phyloP scores from a whole-genome alignment of 2,329 filamentous ascomycete species.

The Sarocladium strictum region DNA sequence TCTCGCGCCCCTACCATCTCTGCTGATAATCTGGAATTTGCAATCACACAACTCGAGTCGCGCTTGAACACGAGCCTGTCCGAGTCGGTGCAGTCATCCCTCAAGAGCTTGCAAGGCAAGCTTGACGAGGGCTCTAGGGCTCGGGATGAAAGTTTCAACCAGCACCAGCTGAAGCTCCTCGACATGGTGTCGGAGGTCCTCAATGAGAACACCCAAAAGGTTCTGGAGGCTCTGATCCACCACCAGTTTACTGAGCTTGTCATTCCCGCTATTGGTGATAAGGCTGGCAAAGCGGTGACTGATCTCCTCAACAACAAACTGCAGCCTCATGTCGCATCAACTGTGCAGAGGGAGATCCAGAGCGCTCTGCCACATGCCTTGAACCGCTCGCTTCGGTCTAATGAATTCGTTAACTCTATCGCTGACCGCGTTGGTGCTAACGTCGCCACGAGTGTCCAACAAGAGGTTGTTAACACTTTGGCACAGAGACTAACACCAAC shows the following conservation, averaged over 20 bases:
- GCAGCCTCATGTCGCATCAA: constrained; percentile 57
- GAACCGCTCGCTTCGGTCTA: constrained; percentile 54
- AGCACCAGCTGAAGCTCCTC: constrained; percentile 48
- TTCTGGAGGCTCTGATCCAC: constrained; percentile 69
- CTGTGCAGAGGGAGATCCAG: constrained; percentile 68
- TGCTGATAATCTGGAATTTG: constrained; percentile 43
- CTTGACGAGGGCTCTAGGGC: constrained; percentile 57
- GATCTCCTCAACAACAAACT: constrained; percentile 67
- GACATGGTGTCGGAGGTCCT: constrained; percentile 55
- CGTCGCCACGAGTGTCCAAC: constrained; percentile 63
- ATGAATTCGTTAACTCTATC: constrained; percentile 66
- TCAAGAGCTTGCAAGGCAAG: constrained; percentile 56
- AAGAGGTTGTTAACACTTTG: constrained; percentile 57
- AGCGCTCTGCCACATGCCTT: constrained; percentile 60
- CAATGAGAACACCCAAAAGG: constrained; percentile 61
- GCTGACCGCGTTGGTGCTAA: constrained; percentile 62
- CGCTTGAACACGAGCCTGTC: constrained; percentile 45
- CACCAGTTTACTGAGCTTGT: constrained; percentile 70
- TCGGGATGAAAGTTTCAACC: constrained; percentile 46
- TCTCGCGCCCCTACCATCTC: constrained; percentile 24
- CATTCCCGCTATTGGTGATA: constrained; percentile 65
- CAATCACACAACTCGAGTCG: constrained; percentile 49
- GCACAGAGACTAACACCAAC: constrained; percentile 59
- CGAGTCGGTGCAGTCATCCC: constrained; percentile 46
- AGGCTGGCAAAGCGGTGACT: constrained; percentile 62